Evolutionary conservation across 1,284 basidiomycete genomes (phyloP), one percentile per base, ranked within the genome.

Genomic region (Leccinum griseonigrum): DNA sequence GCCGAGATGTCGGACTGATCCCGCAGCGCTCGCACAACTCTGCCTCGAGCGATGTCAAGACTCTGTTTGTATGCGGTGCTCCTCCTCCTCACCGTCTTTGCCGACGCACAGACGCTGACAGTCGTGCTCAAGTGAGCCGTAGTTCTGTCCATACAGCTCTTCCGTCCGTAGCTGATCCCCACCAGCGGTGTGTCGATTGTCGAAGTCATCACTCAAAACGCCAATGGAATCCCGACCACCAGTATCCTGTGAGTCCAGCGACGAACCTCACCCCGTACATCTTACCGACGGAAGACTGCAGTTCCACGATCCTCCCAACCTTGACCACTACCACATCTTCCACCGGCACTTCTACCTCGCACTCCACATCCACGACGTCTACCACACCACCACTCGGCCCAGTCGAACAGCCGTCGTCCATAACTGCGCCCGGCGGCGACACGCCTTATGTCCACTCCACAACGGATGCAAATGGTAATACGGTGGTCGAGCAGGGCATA

Each of bases 391-490:
- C 79, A 67, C 36, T 62, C 11, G 87, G 86, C 0, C 86, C 85
- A 3, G 86, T 88, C 1, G 87, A 81, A 7, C 78, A 81, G 63
- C 86, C 87, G 18, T 76, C 73, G 3, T 50, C 83, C 1, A 80
- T 64, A 18, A 73, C 73, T 1, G 75, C 73, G 1, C 74, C 81
- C 22, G 77, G 78, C 13, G 83, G 79, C 3, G 78, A 80, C 18
- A 86, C 83, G 0, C 81, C 82, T 0, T 90, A 80, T 68, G 72
- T 71, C 0, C 88, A 88, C 67, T 87, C 85, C 13, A 90, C 84
- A 0, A 83, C 86, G 7, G 76, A 87, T 60, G 78, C 85, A 48
- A 72, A 71, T 54, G 88, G 88, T 46, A 74, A 79, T n/a, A 79
- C 80, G 2, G 75, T 75, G 16, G 75, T 73, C 0, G 18, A 83